These are phyloP conservation scores for Hymenoscyphus albidus DNA, from an alignment of 2,329 filamentous ascomycete genomes.

Conservation along the genomic window DNA sequence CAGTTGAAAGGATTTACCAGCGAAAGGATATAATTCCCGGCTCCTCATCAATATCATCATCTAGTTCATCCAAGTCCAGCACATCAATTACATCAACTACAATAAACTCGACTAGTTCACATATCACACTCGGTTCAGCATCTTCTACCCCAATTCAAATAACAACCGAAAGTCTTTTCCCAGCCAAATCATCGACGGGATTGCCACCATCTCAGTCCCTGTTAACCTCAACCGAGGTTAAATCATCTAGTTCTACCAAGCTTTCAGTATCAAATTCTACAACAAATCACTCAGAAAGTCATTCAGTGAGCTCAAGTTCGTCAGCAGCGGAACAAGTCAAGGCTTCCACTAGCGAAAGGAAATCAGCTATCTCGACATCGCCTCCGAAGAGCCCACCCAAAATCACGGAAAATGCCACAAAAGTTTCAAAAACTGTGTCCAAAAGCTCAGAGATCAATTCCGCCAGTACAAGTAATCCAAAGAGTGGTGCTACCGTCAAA, in stretches of 20 bases:
- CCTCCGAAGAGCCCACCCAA: background rate
- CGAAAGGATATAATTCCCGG: background rate
- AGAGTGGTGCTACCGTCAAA: background rate
- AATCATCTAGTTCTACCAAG: background rate
- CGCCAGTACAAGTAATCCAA: background rate
- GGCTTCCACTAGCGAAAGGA: background rate
- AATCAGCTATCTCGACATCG: background rate
- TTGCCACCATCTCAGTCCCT: background rate
- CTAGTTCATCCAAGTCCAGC: background rate
- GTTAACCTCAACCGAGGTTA: background rate
- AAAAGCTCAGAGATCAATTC: background rate
- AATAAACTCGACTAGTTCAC: background rate
- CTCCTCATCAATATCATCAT: background rate
- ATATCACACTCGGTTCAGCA: background rate
- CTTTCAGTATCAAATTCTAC: background rate
- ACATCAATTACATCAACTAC: constrained; percentile 1
- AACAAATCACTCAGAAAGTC: background rate
- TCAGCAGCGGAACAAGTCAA: background rate
- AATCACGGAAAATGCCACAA: background rate
- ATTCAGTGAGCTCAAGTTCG: background rate
- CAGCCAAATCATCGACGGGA: background rate
- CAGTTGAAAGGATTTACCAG: background rate
- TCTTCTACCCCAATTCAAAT: background rate
- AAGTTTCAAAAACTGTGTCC: background rate
- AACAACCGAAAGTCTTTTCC: constrained; percentile 1